These are phyloP conservation scores for Barnettozyma salicaria DNA, from an alignment of 805 yeast genomes.

Conservation along the genomic window DNA sequence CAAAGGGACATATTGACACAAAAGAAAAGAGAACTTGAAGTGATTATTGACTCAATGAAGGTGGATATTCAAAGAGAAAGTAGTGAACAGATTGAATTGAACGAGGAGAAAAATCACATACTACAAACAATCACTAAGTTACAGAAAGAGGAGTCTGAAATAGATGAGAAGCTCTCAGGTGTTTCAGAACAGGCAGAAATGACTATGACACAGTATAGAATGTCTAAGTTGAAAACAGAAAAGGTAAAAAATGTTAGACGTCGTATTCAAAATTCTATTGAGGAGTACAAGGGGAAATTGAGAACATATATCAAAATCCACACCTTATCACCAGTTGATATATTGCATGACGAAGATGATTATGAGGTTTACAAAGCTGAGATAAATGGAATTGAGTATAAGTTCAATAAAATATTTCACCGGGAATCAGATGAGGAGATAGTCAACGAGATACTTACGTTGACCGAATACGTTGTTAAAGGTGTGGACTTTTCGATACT, in stretches of 20 bases:
- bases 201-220: constrained; percentile 21
- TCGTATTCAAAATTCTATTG: constrained; percentile 45
- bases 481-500: constrained; percentile 4
- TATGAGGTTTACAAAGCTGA: constrained; percentile 2
- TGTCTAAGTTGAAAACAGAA: constrained; percentile 26
- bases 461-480: constrained; percentile 12
- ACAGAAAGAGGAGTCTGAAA: constrained; percentile 6
- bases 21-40: constrained; percentile 1
- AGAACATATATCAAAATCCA: constrained; percentile 21
- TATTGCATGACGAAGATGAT: not conserved
- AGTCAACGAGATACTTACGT: constrained; percentile 7
- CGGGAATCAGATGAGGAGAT: constrained; percentile 1
- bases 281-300: constrained; percentile 31
- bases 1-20: no score
- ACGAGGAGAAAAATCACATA: constrained; percentile 15
- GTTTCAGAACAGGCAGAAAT: constrained; percentile 22
- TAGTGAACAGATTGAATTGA: not conserved
- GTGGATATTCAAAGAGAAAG: no score
- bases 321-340: not conserved
- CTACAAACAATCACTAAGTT: constrained; percentile 14
- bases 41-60: no score
- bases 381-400: not conserved
- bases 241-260: constrained; percentile 35
- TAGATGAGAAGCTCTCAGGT: constrained; percentile 15
- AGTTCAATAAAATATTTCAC: constrained; percentile 13